Percentiles rank a stretch among this genome's conserved stretches.
These are phyloP conservation scores for Posidonia oceanica DNA, from an alignment of 116 monocot genomes.

Conservation along the genomic window DNA sequence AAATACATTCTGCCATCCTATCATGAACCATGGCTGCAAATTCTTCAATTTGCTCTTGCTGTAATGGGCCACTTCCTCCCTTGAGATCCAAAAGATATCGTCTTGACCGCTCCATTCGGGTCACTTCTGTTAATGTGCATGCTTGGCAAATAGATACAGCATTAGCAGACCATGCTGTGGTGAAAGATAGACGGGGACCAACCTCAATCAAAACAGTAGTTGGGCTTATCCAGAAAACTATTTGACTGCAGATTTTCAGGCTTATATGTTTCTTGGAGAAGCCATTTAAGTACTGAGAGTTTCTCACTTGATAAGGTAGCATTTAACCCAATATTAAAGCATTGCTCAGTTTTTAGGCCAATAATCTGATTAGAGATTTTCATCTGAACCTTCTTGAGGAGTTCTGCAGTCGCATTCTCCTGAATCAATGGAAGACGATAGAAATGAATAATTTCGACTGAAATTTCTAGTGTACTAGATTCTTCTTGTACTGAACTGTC, in stretches of 20 bases:
- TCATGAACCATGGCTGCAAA: conserved; percentile 87
- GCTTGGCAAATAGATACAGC: conserved; percentile 82
- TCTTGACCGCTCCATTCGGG: conserved; percentile 75
- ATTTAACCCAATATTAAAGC: conserved; percentile 61
- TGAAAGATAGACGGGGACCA: conserved; percentile 78
- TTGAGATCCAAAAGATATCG: conserved; percentile 52
- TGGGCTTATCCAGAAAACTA: conserved; percentile 55
- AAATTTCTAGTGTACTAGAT: neutral
- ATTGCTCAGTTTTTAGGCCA: conserved; percentile 72
- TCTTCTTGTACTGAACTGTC: conserved; percentile 15
- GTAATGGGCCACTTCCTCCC: conserved; percentile 28
- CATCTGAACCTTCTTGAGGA: conserved; percentile 49
- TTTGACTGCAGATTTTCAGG: conserved; percentile 54
- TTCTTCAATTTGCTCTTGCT: conserved; percentile 35
- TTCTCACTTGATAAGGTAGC: conserved; percentile 40
- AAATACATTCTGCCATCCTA: conserved; percentile 96
- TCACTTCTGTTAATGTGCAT: conserved; percentile 53
- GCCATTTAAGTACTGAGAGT: conserved; percentile 60
- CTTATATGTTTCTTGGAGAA: conserved; percentile 78
- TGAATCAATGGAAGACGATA: conserved; percentile 58
- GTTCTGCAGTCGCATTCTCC: conserved; percentile 48
- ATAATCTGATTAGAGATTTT: conserved; percentile 51
- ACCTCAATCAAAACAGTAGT: conserved; percentile 54
- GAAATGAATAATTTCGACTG: conserved; percentile 49
- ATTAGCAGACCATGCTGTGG: conserved; percentile 87